Conservation (phyloP, 352 stramenopile species). For the Sclerospora graminicola region DNA sequence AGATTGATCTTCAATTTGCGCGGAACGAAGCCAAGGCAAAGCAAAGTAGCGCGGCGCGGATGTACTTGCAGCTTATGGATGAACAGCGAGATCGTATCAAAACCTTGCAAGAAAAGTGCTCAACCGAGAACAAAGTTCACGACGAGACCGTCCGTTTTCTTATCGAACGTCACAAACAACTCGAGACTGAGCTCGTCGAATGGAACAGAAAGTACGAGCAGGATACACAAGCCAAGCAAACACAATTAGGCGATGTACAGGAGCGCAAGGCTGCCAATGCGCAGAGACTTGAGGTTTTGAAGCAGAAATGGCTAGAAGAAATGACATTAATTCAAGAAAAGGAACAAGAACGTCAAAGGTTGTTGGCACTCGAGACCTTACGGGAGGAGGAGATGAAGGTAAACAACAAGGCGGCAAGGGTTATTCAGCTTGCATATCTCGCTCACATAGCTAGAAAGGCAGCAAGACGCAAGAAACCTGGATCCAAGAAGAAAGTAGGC, state of each 20-base stretch:
- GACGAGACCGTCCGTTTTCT: too few relatives aligned
- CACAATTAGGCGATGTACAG: slow-evolving; percentile 47
- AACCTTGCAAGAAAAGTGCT: too few relatives aligned
- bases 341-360: slow-evolving; percentile 54
- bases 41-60: too few relatives aligned
- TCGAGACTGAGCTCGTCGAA: slow-evolving; percentile 47
- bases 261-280: slow-evolving; percentile 45
- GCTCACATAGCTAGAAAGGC: slow-evolving; percentile 33
- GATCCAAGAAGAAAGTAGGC: slow-evolving; percentile 55
- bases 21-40: too few relatives aligned
- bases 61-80: too few relatives aligned
- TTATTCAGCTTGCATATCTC: slow-evolving; percentile 58
- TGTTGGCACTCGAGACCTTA: slow-evolving; percentile 53
- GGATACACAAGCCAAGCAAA: slow-evolving; percentile 64
- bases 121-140: too few relatives aligned
- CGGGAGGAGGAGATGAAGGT: slow-evolving; percentile 59
- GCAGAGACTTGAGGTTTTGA: slow-evolving; percentile 49
- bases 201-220: slow-evolving; percentile 79
- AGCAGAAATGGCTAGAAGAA: slow-evolving; percentile 64
- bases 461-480: slow-evolving; percentile 48
- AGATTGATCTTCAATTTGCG: too few relatives aligned
- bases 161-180: slow-evolving; percentile 64
- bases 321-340: slow-evolving; percentile 63
- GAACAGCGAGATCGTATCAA: too few relatives aligned
- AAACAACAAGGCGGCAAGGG: slow-evolving; percentile 51